A percentile compares a stretch with the other conserved stretches of the same genome.
Conservation (phyloP, 176 grass and related monocot species). For the Bromus sterilis region DNA sequence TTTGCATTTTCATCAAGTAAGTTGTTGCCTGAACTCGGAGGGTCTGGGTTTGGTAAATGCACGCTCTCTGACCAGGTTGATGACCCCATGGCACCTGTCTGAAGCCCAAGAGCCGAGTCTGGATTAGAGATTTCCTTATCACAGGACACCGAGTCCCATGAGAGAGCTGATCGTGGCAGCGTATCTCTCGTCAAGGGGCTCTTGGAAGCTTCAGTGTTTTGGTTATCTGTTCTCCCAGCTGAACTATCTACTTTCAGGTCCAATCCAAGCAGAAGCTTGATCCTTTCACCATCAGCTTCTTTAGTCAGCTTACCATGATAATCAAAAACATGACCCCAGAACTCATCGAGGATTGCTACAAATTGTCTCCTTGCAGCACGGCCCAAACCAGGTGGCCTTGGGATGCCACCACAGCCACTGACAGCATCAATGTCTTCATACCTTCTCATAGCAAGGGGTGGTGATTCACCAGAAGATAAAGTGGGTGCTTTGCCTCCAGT, state of each 20-base stretch:
- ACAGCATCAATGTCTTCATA: constrained; percentile 21
- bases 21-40: background rate
- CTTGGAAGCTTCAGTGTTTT: constrained; percentile 26
- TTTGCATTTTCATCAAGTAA: constrained; percentile 31
- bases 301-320: constrained; percentile 55
- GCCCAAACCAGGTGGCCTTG: constrained; percentile 58
- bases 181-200: constrained; percentile 22
- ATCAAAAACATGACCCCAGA: constrained; percentile 71
- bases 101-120: constrained; percentile 26
- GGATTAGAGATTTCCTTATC: constrained; percentile 9
- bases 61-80: constrained; percentile 41
- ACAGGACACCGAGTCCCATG: background rate
- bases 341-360: constrained; percentile 54
- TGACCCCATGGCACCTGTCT: constrained; percentile 28
- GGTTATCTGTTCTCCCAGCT: constrained; percentile 25
- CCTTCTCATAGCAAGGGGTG: constrained; percentile 19
- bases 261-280: constrained; percentile 38
- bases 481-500: background rate
- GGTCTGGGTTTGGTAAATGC: background rate
- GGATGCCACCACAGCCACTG: constrained; percentile 22
- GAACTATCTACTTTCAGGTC: constrained; percentile 26
- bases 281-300: constrained; percentile 28
- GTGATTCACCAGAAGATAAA: constrained; percentile 15
- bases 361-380: constrained; percentile 62
- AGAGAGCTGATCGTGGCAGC: background rate